Base-by-base conservation (phyloP, 352 stramenopile genomes). In the Achlya hypogyna region DNA sequence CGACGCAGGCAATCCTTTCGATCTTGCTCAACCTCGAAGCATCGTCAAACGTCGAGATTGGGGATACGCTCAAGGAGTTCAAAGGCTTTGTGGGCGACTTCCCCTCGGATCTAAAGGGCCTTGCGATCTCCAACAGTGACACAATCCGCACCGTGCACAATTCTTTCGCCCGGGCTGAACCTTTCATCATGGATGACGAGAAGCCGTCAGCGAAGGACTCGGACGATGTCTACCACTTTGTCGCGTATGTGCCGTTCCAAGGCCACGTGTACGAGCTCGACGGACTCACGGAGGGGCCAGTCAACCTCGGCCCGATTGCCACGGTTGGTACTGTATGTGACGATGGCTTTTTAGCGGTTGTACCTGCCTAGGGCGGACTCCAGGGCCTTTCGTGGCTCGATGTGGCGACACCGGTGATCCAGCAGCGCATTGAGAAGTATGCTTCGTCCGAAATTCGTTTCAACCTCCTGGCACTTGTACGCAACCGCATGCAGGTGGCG, bases 151-250 rank as follows among this genome's bases (percentile, higher is more conserved):
- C 86, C 1, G 81, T 87, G 31, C 86, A 95, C 70, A 95, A 95
- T 71, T 87, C 80, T 18, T 95, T 94, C 69, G 72, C 84, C 29
- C 73, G 84, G 4, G 74, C 85, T 4, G 86, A 95, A 66, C 83
- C 82, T 3, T 95, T 96, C 35, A 78, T 95, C 5, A 73, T 89
- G 40, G 81, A 92, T 22, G 78, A 90, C 65, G 70, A 79, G 38
- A 88, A 86, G 51, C 63, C 72, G 25, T 49, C 74, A 22, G 77
- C 74, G 28, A 90, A 86, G 28, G 71, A 72, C n/a, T 79, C 96
- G 54, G 91, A 98, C 69, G 93, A 98, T 53, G 95, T 97, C 22
- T 98, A 98, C 75, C 96, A 99, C 74, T 99, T 98, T 78, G 85
- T 98, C n/a, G 93, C 96, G 18, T 99, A 98, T 72, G 82, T 97